Evolutionary conservation across 169 alveolate genomes (phyloP).

Genomic region (Plasmodium falciparum): DNA sequence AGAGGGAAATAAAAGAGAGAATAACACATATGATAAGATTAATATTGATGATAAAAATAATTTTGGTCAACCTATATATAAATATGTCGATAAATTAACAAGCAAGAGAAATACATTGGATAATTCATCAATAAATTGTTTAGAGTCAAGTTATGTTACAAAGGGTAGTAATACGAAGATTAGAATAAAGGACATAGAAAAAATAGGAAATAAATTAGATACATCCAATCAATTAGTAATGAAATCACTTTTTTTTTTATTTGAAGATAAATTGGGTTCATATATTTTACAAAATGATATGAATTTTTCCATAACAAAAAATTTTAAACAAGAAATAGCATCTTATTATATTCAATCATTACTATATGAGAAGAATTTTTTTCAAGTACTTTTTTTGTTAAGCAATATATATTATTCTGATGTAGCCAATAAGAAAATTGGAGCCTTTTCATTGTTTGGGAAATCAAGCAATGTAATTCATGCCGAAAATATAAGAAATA

Average conservation of each 20-base stretch:
- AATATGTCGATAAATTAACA: neutral
- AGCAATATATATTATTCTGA: constrained; percentile 75
- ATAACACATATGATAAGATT: neutral
- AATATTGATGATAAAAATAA: neutral
- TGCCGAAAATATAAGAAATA: constrained; percentile 80
- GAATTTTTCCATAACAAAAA: constrained; percentile 41
- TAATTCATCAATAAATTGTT: neutral
- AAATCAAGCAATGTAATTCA: constrained; percentile 80
- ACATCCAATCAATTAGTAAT: constrained; percentile 24
- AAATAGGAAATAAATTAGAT: constrained; percentile 23
- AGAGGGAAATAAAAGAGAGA: neutral
- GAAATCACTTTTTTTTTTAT: constrained; percentile 17
- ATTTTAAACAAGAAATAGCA: constrained; percentile 25
- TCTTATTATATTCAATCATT: constrained; percentile 42
- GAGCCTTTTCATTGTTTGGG: constrained; percentile 83
- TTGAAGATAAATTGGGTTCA: constrained; percentile 40
- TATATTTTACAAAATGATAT: constrained; percentile 63
- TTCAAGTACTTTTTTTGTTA: constrained; percentile 19
- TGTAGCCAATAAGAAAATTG: constrained; percentile 78
- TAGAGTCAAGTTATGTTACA: neutral
- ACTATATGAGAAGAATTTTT: constrained; percentile 24
- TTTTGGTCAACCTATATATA: neutral
- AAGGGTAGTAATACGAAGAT: neutral
- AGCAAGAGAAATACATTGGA: neutral
- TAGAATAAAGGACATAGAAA: constrained; percentile 7